Evolutionary conservation across 305 asterid species (phyloP), one percentile per base, ranked within the genome.

Genomic region (Nicotiana rustica): DNA sequence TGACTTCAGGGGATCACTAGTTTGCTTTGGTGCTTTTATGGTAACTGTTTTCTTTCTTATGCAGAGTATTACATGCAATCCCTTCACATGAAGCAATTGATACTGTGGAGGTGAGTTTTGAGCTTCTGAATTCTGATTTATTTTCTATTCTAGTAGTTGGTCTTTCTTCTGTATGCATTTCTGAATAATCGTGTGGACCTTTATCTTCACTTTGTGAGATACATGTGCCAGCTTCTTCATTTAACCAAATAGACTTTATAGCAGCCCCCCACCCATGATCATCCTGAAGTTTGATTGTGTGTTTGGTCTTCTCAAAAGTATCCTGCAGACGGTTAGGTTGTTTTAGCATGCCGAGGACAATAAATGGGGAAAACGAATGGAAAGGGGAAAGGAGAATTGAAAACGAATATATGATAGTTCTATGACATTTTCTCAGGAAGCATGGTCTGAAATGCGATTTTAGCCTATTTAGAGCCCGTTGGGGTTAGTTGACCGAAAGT

Each of bases 1-100:
- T 55, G 66, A 21, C 52, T 52, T 76, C 17, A 76, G 52, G 52
- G 17, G 49, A 76, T 76, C n/a, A 29, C 47, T 15, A 52, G 44
- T 75, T 49, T 52, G 49, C 66, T 29, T 76, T n/a, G 10, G 1
- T 59, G 65, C 10, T 59, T n/a, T 55, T 29, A 76, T 76, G 65
- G 47, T 55, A 29, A 55, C 49, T 76, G 17, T 41, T 75, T 41
- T 29, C 66, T 55, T 55, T 76, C 10, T 1, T 76, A 8, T 78
- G 87, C 97, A 94, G 99, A 85, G 99, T 96, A 71, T 86, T 96
- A 88, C 98, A 94, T 85, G 95, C 99, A 57, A 96, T 96, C 85
- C 99, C 99, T 82, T 89, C 99, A 65, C 92, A 92, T 83, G 98
- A 93, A 87, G 99, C 99, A 88, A 93, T 96, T 83, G 99, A 96